Percentiles rank a stretch among this genome's conserved stretches.
phyloP scores from a whole-genome alignment of 805 yeast genomes.

The Teunomyces cretensis region DNA sequence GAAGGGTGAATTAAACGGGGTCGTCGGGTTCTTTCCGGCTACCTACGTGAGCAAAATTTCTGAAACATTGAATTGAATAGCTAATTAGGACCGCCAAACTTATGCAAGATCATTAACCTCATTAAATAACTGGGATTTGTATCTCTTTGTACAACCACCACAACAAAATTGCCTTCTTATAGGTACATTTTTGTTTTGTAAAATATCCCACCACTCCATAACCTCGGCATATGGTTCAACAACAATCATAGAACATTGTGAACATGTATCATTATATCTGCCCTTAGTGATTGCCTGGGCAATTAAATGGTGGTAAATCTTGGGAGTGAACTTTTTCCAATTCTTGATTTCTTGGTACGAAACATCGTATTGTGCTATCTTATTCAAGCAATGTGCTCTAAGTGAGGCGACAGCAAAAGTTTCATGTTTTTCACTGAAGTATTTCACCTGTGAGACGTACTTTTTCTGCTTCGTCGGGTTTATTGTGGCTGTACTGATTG shows the following conservation, averaged over 20 bases:
- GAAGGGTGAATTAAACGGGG: conserved; percentile 31
- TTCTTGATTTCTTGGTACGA: conserved; percentile 52
- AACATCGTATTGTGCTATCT: conserved; percentile 51
- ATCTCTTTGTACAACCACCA: conserved; percentile 42
- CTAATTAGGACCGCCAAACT: background rate
- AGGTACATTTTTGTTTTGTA: conserved; percentile 50
- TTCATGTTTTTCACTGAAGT: conserved; percentile 13
- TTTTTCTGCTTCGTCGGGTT: conserved; percentile 26
- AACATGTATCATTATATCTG: conserved; percentile 51
- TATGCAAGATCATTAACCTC: conserved; percentile 6
- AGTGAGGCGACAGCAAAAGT: conserved; percentile 42
- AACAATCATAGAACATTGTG: conserved; percentile 46
- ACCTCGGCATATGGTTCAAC: conserved; percentile 60
- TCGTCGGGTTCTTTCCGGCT: conserved; percentile 29
- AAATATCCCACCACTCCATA: conserved; percentile 67
- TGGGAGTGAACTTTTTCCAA: conserved; percentile 54
- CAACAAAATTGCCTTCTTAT: conserved; percentile 56
- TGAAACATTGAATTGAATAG: background rate
- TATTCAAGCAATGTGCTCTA: conserved; percentile 47
- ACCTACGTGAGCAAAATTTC: conserved; percentile 24
- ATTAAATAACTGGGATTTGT: background rate
- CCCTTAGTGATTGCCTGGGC: conserved; percentile 55
- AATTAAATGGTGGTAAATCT: conserved; percentile 43
- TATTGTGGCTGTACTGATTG: conserved; percentile 12
- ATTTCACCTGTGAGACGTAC: conserved; percentile 28